These are phyloP conservation scores for Cardiospermum halicacabum DNA, from an alignment of 345 rosid species.

Conservation along the genomic window DNA sequence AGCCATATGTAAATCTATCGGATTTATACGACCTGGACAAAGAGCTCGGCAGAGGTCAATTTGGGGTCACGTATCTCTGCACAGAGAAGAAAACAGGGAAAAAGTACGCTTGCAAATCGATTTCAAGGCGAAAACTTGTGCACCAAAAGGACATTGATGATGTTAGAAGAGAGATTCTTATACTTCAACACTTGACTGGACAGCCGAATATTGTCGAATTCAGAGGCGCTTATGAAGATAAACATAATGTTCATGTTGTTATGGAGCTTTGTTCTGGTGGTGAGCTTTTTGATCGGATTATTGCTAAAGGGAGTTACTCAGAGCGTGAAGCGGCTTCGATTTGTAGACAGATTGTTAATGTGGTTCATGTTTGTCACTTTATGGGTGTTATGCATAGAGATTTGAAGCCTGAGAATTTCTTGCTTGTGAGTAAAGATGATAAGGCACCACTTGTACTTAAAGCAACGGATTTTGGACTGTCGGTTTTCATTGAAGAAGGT, in stretches of 20 bases:
- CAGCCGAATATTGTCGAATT: conserved; percentile 90
- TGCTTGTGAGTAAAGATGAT: conserved; percentile 48
- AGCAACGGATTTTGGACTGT: conserved; percentile 85
- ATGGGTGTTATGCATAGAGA: conserved; percentile 95
- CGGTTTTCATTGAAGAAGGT: conserved; percentile 92
- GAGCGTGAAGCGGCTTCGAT: conserved; percentile 77
- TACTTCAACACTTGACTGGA: conserved; percentile 75
- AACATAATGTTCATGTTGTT: conserved; percentile 53
- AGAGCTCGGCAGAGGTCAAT: conserved; percentile 84
- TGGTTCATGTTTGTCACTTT: conserved; percentile 86
- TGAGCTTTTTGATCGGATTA: conserved; percentile 87
- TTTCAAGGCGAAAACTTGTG: conserved; percentile 55
- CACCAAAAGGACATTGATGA: conserved; percentile 49
- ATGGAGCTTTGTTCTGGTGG: conserved; percentile 98
- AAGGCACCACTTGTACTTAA: conserved; percentile 57
- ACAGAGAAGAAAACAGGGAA: conserved; percentile 58
- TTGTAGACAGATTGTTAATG: conserved; percentile 70
- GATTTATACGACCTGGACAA: conserved; percentile 47
- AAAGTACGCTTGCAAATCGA: conserved; percentile 80
- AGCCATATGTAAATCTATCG: conserved; percentile 54
- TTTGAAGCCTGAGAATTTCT: conserved; percentile 94
- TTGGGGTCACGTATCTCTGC: conserved; percentile 69
- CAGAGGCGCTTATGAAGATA: conserved; percentile 75
- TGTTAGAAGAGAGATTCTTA: conserved; percentile 68
- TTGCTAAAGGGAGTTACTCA: conserved; percentile 61